Evolutionary conservation across 2,329 filamentous ascomycete genomes (phyloP).

Genomic region (Curvularia spicifera): DNA sequence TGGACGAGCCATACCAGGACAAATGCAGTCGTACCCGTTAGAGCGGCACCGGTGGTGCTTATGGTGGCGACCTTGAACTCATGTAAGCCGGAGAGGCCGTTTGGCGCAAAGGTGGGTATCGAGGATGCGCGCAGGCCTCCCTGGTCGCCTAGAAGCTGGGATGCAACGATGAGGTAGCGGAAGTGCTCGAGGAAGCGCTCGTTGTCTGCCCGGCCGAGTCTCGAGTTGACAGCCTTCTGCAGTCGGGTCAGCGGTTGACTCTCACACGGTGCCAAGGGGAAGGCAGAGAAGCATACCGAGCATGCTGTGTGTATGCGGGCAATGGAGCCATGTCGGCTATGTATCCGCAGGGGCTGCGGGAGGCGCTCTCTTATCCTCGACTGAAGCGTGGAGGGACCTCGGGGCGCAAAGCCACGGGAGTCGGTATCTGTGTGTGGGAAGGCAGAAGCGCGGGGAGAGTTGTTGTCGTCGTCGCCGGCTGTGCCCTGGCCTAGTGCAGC

Average conservation of each 20-base stretch:
- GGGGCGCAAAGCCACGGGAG: constrained; percentile 56
- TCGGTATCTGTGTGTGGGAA: constrained; percentile 11
- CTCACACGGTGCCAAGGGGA: background rate
- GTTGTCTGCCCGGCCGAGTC: constrained; percentile 78
- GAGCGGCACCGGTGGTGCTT: constrained; percentile 69
- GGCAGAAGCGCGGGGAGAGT: constrained; percentile 27
- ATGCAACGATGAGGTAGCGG: constrained; percentile 90
- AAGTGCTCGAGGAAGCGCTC: constrained; percentile 89
- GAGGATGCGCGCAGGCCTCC: constrained; percentile 47
- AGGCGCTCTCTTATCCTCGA: constrained; percentile 57
- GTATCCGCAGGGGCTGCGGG: constrained; percentile 55
- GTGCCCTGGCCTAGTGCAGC: constrained; percentile 42
- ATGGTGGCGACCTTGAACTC: constrained; percentile 56
- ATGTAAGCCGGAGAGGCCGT: constrained; percentile 32
- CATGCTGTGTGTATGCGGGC: constrained; percentile 48
- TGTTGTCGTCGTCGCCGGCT: constrained; percentile 38
- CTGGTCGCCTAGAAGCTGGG: constrained; percentile 78
- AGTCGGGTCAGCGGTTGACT: constrained; percentile 21
- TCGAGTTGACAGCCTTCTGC: constrained; percentile 72
- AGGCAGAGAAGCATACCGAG: constrained; percentile 36
- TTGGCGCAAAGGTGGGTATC: constrained; percentile 35
- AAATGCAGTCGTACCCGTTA: constrained; percentile 69
- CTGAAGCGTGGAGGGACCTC: constrained; percentile 57
- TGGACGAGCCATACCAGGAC: constrained; percentile 70
- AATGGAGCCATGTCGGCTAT: constrained; percentile 47